Base-by-base conservation (phyloP, 139 green algal species). In the Chlorella vulgaris region DNA sequence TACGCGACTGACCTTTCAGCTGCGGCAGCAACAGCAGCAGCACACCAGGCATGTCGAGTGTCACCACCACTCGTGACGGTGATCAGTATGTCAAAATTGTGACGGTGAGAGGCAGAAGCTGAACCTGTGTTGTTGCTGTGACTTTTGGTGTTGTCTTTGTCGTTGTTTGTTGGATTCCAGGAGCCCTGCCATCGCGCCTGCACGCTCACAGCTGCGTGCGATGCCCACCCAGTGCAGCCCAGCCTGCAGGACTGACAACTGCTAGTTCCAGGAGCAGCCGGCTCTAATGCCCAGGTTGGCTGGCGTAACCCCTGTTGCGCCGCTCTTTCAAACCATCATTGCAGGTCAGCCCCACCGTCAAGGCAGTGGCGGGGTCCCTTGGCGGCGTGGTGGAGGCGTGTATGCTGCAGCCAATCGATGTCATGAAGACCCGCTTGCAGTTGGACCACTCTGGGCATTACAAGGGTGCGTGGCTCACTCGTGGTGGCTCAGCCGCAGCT, bases 401-500 rank as follows among this genome's bases (percentile, higher is more conserved):
- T 69, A 94, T 88, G 69, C 83, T 98, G 76, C 96, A 99, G 80
- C 95, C 95, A 4, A 97, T 98, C 26, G 95, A 98, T 69, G 90
- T 96, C 1, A 94, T 98, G 78, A 98, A 98, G 88, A 98, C 95
- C 24, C 90, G 95, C 26, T 83, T 98, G 69, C 95, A 98, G 89
- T 91, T 98, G 26, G 95, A 98, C 76, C 90, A 91, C 19, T 39
- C 40, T 0, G 87, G 89, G 36, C 90, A 94, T 63, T 98, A 98
- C 88, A 91, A 86, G 60, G 91, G 91, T 92, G 77, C 42, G 2
- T 28, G n/a, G 24, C 22, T 70, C 61, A 31, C 65, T 6, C 40
- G 42, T 65, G 18, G 18, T n/a, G 5, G 15, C 55, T n/a, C 55
- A n/a, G n/a, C n/a, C n/a, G n/a, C n/a, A n/a, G n/a, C n/a, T n/a